Base-by-base conservation (phyloP, 306 rosid genomes). In the Quercus rubra region DNA sequence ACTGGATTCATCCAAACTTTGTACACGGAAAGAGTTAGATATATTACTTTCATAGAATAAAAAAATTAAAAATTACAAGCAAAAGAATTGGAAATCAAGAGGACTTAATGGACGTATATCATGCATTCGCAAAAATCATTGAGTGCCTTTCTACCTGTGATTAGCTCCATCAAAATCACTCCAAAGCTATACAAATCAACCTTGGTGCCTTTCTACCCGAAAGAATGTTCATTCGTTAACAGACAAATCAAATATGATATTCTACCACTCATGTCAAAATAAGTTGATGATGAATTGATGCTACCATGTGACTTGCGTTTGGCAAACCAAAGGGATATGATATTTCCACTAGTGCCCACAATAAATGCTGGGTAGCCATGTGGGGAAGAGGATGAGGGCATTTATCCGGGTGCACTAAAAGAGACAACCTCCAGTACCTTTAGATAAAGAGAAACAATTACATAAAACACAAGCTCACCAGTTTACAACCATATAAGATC, bases 351-450 rank as follows among this genome's bases (percentile, higher is more conserved):
- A 41, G 46, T 7, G 46, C 46, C 46, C 11, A 41, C 46, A 41
- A 41, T 8, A 41, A 41, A 41, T 41, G 46, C 46, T 41, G 46
- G 46, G 46, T 41, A 41, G 46, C 46, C 11, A 41, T 41, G 46
- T 8, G 46, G 46, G 3, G 46, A 8, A 41, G 97, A 78, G 97
- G 99, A 84, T 94, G 99, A 78, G 96, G 83, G 79, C 97, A 94
- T 87, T 94, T 94, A 86, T 92, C 99, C n/a, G 97, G 99, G 73
- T 94, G 99, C 86, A 92, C 97, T 88, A 94, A 87, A 77, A 92
- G 95, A 66, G 99, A 92, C 20, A 90, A 87, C 89, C 90, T 94
- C 99, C 99, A 92, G 76, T 94, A 94, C 91, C 99, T 92, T 67
- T 67, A 67, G 51, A 35, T 46, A 33, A 67, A 49, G 54, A 12